Conservation (phyloP, 768 basidiomycete species). For the Boletus huronensis region DNA sequence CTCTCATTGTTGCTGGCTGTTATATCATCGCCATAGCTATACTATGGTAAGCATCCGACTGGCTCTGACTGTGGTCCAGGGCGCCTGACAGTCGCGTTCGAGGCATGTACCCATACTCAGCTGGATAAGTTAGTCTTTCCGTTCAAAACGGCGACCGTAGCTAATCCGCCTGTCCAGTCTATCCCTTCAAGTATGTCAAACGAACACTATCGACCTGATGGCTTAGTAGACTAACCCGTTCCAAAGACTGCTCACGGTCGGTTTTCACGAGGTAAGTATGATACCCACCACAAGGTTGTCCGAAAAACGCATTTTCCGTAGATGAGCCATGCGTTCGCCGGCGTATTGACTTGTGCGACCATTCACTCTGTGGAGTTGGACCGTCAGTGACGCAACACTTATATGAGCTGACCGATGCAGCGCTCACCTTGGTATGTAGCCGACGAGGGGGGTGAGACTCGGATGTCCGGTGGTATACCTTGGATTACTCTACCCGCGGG, state of each 20-base stretch:
- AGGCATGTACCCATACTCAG: conserved; percentile 81
- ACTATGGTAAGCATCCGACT: conserved; percentile 54
- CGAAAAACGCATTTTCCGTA: conserved; percentile 25
- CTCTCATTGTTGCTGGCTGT: conserved; percentile 74
- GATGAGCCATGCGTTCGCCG: conserved; percentile 86
- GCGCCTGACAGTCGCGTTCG: conserved; percentile 3
- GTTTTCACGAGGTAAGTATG: conserved; percentile 75
- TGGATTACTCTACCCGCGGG: conserved; percentile 85
- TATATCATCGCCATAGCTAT: conserved; percentile 77
- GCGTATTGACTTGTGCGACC: conserved; percentile 78
- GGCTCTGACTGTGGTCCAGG: not conserved
- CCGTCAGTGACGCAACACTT: conserved; percentile 48
- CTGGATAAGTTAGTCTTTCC: conserved; percentile 57
- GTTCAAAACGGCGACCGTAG: not conserved
- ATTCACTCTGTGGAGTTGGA: conserved; percentile 86
- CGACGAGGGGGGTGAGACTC: conserved; percentile 84
- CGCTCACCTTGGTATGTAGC: conserved; percentile 40
- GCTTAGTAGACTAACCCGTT: conserved; percentile 16
- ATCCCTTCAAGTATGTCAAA: conserved; percentile 85
- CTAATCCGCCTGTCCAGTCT: conserved; percentile 48
- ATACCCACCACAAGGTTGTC: not conserved
- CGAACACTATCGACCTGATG: not conserved
- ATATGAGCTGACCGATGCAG: not conserved
- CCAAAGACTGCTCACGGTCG: conserved; percentile 73
- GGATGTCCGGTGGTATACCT: conserved; percentile 81